Evolutionary conservation across 495 filamentous ascomycete genomes (phyloP).

Genomic region (Penicillium maclennaniae): DNA sequence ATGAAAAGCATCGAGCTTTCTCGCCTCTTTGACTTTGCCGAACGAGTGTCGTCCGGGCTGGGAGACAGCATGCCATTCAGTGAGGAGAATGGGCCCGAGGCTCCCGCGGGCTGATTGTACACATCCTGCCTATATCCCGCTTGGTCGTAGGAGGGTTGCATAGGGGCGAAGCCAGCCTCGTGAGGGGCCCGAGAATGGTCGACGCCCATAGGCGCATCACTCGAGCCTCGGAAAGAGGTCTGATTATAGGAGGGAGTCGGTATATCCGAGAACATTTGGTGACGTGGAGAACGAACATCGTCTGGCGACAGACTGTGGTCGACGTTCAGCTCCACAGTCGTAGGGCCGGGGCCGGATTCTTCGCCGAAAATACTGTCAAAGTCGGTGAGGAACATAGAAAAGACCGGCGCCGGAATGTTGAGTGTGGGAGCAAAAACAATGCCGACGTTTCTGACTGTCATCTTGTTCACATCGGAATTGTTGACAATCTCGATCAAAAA

Average conservation of each 20-base stretch:
- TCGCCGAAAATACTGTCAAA: conserved; percentile 81
- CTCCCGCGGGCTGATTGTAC: conserved; percentile 22
- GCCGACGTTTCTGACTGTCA: conserved; percentile 95
- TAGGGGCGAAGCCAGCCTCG: conserved; percentile 59
- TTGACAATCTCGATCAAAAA: conserved; percentile 88
- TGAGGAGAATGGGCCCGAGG: conserved; percentile 33
- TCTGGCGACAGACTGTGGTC: conserved; percentile 50
- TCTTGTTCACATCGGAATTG: conserved; percentile 89
- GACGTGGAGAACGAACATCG: conserved; percentile 61
- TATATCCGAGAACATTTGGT: conserved; percentile 67
- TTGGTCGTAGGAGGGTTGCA: conserved; percentile 58
- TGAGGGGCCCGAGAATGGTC: conserved; percentile 29
- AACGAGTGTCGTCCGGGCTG: conserved; percentile 32
- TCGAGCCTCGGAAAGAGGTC: conserved; percentile 46
- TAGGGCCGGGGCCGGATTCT: conserved; percentile 8
- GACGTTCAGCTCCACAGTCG: conserved; percentile 41
- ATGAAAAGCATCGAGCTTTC: conserved; percentile 59
- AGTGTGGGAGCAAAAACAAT: conserved; percentile 99
- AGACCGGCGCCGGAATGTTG: conserved; percentile 93
- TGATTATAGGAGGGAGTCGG: conserved; percentile 64
- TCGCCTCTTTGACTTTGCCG: conserved; percentile 49
- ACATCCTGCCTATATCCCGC: conserved; percentile 21
- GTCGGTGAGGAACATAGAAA: conserved; percentile 89
- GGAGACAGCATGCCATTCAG: conserved; percentile 42
- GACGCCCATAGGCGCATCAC: conserved; percentile 17